Evolutionary conservation across 345 rosid species (phyloP).

Genomic region (Syzygium aqueum): DNA sequence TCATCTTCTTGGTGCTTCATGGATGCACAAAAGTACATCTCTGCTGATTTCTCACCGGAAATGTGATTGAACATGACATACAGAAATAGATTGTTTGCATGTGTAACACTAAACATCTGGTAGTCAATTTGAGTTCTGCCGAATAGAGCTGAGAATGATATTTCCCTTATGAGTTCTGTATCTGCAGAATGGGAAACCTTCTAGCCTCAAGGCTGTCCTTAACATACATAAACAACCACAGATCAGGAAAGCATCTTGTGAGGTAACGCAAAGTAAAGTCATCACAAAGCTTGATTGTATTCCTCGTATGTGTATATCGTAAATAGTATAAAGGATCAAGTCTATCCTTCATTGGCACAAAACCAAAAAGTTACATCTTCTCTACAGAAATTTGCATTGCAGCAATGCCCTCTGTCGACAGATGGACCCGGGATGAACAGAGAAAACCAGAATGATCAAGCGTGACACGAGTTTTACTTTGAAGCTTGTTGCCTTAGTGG

Average conservation of each 20-base stretch:
- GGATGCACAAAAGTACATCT: neutral
- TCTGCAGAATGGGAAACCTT: neutral
- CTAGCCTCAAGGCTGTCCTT: neutral
- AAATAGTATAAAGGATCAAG: conserved; percentile 26
- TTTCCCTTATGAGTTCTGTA: neutral
- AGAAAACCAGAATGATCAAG: neutral
- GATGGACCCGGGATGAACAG: conserved; percentile 2
- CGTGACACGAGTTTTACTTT: neutral
- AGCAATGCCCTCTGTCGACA: conserved; percentile 10
- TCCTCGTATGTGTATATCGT: neutral
- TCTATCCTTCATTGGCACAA: conserved; percentile 28
- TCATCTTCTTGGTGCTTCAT: neutral
- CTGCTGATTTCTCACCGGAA: neutral
- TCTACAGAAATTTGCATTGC: conserved; percentile 28
- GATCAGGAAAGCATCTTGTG: neutral
- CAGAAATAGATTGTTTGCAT: neutral
- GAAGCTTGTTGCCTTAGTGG: neutral
- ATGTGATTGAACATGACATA: neutral
- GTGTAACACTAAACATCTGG: neutral
- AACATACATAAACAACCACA: neutral
- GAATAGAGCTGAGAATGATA: neutral
- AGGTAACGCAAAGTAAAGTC: neutral
- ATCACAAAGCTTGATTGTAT: neutral
- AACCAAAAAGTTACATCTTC: neutral
- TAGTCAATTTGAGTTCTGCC: neutral